A percentile compares a stretch with the other conserved stretches of the same genome.
Conservation (phyloP, 2,329 filamentous ascomycete genomes). For the Aspergillus sp. region DNA sequence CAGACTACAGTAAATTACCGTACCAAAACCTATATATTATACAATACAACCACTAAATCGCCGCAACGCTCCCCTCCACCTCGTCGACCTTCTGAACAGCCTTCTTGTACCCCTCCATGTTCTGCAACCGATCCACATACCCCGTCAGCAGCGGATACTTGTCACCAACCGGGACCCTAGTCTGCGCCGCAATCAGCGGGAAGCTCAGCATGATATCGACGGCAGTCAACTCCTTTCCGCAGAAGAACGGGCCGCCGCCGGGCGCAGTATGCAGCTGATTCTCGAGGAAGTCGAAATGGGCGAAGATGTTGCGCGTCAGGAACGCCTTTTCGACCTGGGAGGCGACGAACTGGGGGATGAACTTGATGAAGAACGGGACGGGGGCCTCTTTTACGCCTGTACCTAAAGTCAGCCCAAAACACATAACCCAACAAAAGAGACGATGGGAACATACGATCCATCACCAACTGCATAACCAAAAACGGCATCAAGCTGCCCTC, state of each 20-base stretch:
- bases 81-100: constrained; percentile 34
- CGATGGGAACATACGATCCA: constrained; percentile 39
- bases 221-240: constrained; percentile 34
- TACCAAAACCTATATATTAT: background rate
- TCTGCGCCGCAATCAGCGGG: constrained; percentile 32
- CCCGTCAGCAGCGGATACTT: constrained; percentile 29
- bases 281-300: constrained; percentile 38
- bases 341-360: constrained; percentile 50
- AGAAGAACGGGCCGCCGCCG: constrained; percentile 29
- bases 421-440: background rate
- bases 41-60: constrained; percentile 6
- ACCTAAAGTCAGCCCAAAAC: background rate
- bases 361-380: constrained; percentile 61
- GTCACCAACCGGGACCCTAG: constrained; percentile 23
- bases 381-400: constrained; percentile 43
- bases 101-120: constrained; percentile 29
- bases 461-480: constrained; percentile 55
- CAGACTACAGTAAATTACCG: background rate
- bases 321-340: constrained; percentile 32
- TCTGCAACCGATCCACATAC: constrained; percentile 29
- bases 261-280: constrained; percentile 36
- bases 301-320: constrained; percentile 31
- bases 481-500: constrained; percentile 76
- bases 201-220: constrained; percentile 42
- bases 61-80: constrained; percentile 28